Evolutionary conservation across 805 yeast genomes (phyloP), one percentile per base, ranked within the genome.

Genomic region (Candida sphagnicola): DNA sequence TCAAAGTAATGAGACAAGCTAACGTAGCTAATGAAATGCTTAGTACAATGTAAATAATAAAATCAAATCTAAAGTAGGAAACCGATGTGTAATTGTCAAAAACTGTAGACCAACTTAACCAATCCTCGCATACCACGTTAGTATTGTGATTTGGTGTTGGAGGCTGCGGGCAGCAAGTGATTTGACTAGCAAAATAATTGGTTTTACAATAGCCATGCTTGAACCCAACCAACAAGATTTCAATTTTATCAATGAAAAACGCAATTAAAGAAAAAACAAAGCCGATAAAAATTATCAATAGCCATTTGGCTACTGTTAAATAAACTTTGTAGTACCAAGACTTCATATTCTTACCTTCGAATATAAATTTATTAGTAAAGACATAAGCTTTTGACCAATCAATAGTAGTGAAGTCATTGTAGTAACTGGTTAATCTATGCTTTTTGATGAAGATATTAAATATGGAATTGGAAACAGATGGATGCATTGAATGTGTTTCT

Each of bases 401-500:
- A 13, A 77, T 73, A 14, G 81, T 75, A 16, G 83, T 77, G 55
- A 76, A 77, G 53, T 77, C 81, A 50, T 77, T 78, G 51, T 77
- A 77, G 58, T 61, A 74, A 45, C 61, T 65, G 13, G 53, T 32
- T 12, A 33, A 23, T 21, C 23, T 33, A 13, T 23, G 5, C 12
- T 17, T 15, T 23, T 33, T 33, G n/a, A 23, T 24, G 33, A 21
- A 21, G 26, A 31, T 26, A 17, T 18, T 3, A 15, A 36, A 34
- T 3, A 18, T n/a, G 19, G 23, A 14, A 13, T 19, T 37, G 26
- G 42, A 26, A 31, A 24, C 18, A 37, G 30, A 12, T 32, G 44
- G 14, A 26, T 33, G 37, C 13, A 38, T 16, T 34, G 44, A 18
- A 28, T 28, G n/a, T 34, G 31, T 13, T 8, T 5, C 18, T 8